Evolutionary conservation across 345 rosid genomes (phyloP).

Genomic region (Turritis glabra): DNA sequence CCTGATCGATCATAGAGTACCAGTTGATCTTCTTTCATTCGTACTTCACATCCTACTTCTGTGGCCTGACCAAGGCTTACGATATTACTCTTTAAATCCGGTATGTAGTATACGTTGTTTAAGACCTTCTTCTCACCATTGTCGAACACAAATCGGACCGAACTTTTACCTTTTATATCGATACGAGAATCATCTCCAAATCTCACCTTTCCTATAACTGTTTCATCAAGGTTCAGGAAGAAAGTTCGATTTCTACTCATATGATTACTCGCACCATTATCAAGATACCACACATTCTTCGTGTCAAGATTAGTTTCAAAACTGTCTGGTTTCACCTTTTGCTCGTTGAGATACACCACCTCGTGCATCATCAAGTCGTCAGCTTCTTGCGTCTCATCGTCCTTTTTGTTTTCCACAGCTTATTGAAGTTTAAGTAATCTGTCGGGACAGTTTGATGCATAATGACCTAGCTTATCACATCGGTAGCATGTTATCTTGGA

Average conservation of each 20-base stretch:
- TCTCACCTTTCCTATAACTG: rapidly evolving
- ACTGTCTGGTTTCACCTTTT: not conserved
- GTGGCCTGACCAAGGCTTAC: too few species aligned
- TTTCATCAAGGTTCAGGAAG: not conserved
- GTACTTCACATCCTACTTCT: too few species aligned
- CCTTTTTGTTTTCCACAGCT: not conserved
- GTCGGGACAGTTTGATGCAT: not conserved
- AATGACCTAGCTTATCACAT: not conserved
- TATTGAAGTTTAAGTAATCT: not conserved
- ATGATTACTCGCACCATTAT: not conserved
- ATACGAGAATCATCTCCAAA: not conserved
- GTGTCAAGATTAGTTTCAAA: not conserved
- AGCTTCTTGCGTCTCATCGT: not conserved
- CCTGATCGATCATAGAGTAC: too few species aligned
- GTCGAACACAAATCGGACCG: not conserved
- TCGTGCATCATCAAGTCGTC: not conserved
- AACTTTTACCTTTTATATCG: not conserved
- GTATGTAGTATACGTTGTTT: too few species aligned
- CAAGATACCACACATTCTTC: not conserved
- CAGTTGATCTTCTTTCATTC: rapidly evolving
- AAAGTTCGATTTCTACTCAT: not conserved
- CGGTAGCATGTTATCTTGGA: not conserved
- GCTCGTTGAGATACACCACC: not conserved
- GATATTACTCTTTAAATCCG: too few species aligned
- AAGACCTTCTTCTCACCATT: not conserved